Evolutionary conservation across 1,139 yeast genomes (phyloP).

Genomic region (Blastobotrys apis): DNA sequence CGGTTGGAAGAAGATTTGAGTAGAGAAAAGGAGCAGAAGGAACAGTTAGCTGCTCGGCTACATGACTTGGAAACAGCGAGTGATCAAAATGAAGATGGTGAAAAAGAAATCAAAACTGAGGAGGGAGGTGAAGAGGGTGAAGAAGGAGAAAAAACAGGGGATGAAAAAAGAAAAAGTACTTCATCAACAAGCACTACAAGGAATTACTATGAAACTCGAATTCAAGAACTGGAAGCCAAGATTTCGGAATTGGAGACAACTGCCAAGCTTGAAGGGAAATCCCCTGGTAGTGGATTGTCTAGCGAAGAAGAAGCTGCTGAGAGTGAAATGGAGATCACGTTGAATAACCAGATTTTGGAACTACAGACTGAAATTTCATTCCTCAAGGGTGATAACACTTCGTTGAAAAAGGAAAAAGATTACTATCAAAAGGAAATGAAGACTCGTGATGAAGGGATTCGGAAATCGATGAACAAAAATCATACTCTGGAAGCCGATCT

Average conservation of each 20-base stretch:
- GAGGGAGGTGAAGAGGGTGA: not conserved
- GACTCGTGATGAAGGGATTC: constrained; percentile 21
- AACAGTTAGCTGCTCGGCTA: constrained; percentile 18
- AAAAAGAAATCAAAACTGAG: not conserved
- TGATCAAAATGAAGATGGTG: not conserved
- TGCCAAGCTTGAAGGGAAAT: constrained; percentile 5
- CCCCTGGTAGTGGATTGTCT: constrained; percentile 1
- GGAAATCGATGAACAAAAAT: constrained; percentile 18
- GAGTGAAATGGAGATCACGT: constrained; percentile 3
- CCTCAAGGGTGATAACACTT: constrained; percentile 23
- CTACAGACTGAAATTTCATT: constrained; percentile 27
- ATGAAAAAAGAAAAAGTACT: constrained; percentile 8
- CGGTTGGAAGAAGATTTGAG: constrained; percentile 25
- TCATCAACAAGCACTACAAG: constrained; percentile 9
- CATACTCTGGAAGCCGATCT: constrained; percentile 21
- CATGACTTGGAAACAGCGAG: constrained; percentile 7
- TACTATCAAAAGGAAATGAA: constrained; percentile 20
- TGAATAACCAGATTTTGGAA: constrained; percentile 18
- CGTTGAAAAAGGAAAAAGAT: constrained; percentile 24
- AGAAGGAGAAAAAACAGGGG: not conserved
- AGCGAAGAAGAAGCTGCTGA: not conserved
- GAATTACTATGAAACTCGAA: constrained; percentile 19
- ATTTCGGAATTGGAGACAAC: constrained; percentile 13
- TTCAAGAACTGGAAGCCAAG: constrained; percentile 21
- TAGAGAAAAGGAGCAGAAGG: constrained; percentile 25